These are phyloP conservation scores for Tillandsia fasciculata DNA, from an alignment of 176 grass and related monocot species.

Conservation along the genomic window DNA sequence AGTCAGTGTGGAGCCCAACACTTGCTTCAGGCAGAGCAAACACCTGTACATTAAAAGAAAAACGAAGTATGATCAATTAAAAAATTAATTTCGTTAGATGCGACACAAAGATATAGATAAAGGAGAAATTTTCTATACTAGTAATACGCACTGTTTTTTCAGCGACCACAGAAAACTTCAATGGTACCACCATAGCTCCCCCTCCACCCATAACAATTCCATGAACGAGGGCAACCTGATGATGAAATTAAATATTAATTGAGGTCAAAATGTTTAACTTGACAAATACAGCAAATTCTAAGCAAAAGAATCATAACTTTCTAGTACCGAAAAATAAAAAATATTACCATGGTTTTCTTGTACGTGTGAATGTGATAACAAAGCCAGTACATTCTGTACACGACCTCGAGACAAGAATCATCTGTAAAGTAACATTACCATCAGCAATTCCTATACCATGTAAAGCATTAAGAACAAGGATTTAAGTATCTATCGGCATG, in stretches of 20 bases:
- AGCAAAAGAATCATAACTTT: neutral
- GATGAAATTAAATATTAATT: too few relatives aligned
- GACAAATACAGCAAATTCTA: neutral
- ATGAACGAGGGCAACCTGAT: conserved; percentile 82
- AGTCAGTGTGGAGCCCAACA: conserved; percentile 90
- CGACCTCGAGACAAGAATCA: conserved; percentile 85
- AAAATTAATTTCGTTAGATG: neutral
- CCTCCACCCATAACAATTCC: conserved; percentile 96
- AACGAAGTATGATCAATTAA: neutral
- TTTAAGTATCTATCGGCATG: too few relatives aligned
- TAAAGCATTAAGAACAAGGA: neutral
- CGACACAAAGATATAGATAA: neutral
- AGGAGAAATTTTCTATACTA: neutral
- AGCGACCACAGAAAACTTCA: conserved; percentile 67
- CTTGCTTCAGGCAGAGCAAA: conserved; percentile 81
- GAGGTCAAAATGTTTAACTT: neutral
- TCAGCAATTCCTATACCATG: neutral
- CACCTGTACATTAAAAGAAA: conserved; percentile 24
- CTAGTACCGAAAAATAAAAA: neutral
- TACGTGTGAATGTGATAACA: conserved; percentile 97
- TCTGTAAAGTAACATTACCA: conserved; percentile 32
- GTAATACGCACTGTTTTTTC: conserved; percentile 60
- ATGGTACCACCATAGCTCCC: conserved; percentile 59
- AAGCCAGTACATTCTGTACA: conserved; percentile 98
- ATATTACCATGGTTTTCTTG: conserved; percentile 62